These are phyloP conservation scores for Capsicum rhomboideum DNA, from an alignment of 257 asterid genomes.

Conservation along the genomic window DNA sequence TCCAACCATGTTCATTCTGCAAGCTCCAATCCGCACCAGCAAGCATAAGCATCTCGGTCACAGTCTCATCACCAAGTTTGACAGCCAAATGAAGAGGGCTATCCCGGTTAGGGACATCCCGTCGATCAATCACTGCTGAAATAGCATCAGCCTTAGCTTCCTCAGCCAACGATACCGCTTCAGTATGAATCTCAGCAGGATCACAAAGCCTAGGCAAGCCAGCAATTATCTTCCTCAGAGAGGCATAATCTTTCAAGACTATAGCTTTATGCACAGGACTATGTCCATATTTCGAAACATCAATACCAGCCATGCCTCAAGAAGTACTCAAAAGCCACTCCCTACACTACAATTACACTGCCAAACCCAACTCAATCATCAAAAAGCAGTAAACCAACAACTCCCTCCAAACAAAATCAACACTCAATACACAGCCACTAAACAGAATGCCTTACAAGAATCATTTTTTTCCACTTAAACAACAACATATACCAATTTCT, in stretches of 20 bases:
- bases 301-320: constrained; percentile 56
- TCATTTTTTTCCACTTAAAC: background rate
- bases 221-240: constrained; percentile 57
- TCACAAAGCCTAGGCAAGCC: constrained; percentile 67
- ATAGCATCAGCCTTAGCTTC: constrained; percentile 88
- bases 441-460: background rate
- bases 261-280: constrained; percentile 86
- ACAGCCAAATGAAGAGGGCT: constrained; percentile 94
- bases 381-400: background rate
- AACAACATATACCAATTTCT: background rate
- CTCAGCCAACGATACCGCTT: constrained; percentile 59
- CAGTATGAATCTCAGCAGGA: constrained; percentile 61
- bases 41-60: constrained; percentile 90
- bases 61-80: constrained; percentile 65
- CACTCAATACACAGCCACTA: background rate
- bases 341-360: constrained; percentile 9
- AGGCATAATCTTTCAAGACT: constrained; percentile 67
- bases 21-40: constrained; percentile 99
- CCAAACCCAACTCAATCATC: constrained; percentile 22
- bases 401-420: background rate
- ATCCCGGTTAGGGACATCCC: constrained; percentile 91
- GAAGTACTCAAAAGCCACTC: constrained; percentile 8
- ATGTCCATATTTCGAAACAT: constrained; percentile 64
- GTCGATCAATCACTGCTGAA: constrained; percentile 62
- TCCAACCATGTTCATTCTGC: constrained; percentile 98